Base-by-base conservation (phyloP, 768 basidiomycete genomes). In the Cubamyces sp. region DNA sequence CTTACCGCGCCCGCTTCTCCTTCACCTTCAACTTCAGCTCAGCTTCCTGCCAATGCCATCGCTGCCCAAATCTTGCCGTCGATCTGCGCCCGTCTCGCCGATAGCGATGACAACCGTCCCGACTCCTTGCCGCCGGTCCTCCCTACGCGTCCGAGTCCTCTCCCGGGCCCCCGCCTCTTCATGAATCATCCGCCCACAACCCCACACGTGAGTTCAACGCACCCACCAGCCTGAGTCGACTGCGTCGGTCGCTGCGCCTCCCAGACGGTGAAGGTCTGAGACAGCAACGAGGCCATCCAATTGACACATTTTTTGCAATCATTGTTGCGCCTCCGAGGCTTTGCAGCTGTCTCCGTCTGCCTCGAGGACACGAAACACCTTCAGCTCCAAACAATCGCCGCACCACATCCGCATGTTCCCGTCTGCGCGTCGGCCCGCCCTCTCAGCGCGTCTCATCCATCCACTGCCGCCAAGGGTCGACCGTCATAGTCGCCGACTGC, bases 311-410 rank as follows among this genome's bases (percentile, higher is more conserved):
- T 49, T 49, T 39, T 40, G 37, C 47, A 41, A 23, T n/a, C 46
- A 21, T 39, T 25, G 15, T 19, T 21, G 57, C 49, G 40, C 51
- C 16, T n/a, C 49, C 39, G 16, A 34, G 34, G 19, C 18, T 18
- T 28, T 25, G 8, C 34, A 21, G 18, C 41, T 43, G 42, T 25
- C 58, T 23, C 58, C 41, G 23, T 16, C 49, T 11, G 42, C 50
- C 43, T 60, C 50, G 50, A 52, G 58, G 26, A 53, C 51, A 53
- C 58, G 58, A 60, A 60, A 60, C 58, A 26, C 25, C 47, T 41
- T 15, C 50, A 28, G 58, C 34, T 56, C 49, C 51, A 39, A 46
- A 40, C 57, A 46, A 42, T 51, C 57, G 57, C 57, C 57, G 57
- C 57, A 40, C 59, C 52, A 25, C 59, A 26, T 43, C 25, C 23